Conservation (phyloP, 768 basidiomycete genomes). For the Dentipellis fragilis region DNA sequence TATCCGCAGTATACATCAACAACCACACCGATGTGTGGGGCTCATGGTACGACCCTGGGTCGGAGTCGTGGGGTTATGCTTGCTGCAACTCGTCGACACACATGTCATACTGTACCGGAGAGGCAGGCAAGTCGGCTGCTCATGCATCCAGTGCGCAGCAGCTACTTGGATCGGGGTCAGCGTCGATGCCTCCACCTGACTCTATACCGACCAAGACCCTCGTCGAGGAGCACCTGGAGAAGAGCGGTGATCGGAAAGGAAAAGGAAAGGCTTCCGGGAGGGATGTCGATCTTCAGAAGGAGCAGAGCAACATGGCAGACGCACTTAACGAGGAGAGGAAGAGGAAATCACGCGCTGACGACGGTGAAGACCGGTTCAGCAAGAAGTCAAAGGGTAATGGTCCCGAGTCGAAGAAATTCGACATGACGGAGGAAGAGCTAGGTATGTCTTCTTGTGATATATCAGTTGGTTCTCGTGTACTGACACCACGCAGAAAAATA, state of each 20-base stretch:
- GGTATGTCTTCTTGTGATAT: conserved; percentile 34
- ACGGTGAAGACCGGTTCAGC: conserved; percentile 61
- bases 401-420: conserved; percentile 54
- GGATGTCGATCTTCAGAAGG: conserved; percentile 12
- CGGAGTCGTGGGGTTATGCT: conserved; percentile 81
- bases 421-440: conserved; percentile 84
- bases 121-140: conserved; percentile 71
- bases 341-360: conserved; percentile 24
- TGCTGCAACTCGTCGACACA: conserved; percentile 88
- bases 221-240: conserved; percentile 6
- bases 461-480: conserved; percentile 9
- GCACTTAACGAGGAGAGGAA: conserved; percentile 20
- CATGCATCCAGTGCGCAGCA: conserved; percentile 66
- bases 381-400: conserved; percentile 79
- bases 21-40: conserved; percentile 98
- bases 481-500: conserved; percentile 65
- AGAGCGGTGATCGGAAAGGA: conserved; percentile 15
- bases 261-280: conserved; percentile 17
- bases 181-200: conserved; percentile 8
- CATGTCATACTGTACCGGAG: conserved; percentile 85
- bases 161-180: conserved; percentile 37
- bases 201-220: conserved; percentile 4
- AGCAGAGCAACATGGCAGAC: conserved; percentile 12
- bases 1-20: conserved; percentile 62
- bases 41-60: conserved; percentile 75